Evolutionary conservation across 2,329 filamentous ascomycete species (phyloP), one percentile per base, ranked within the genome.

Genomic region (Cladosporium sphaerospermum): DNA sequence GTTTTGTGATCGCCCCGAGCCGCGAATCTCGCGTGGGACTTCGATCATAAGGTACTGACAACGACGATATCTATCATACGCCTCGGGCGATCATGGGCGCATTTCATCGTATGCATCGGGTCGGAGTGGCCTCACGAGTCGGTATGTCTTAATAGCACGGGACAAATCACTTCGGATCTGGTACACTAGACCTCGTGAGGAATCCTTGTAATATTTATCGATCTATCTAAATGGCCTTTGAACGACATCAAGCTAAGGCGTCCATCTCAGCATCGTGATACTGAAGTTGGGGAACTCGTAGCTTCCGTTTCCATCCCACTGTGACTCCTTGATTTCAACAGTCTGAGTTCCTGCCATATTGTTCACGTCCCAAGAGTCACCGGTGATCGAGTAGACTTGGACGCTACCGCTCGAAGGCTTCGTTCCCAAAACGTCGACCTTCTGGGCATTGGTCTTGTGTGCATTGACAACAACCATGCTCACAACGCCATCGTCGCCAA

Each of bases 381-480:
- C 85, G 1, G 78, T 78, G 11, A 91, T 81, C 0, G 76, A 82
- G 62, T 81, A 84, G 3, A 88, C 82, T 28, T 79, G 62, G 0
- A 87, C 79, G 1, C 37, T 41, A 16, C 54, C 56, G 2, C 31
- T 36, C 4, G 32, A 42, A 2, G 36, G 36, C 40, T 32, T 41
- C 3, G 23, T 37, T 31, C 44, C 45, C n/a, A 19, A 32, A n/a
- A 49, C 45, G 10, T 48, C 45, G 34, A 43, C 40, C 44, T 76
- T 69, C 1, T 69, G 71, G 0, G 73, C 74, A 4, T 61, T 74
- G 8, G 77, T 75, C 57, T 85, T 81, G 53, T 71, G 68, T 16
- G 89, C 78, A 65, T 93, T 93, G 13, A 89, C 85, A 1, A 91
- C 86, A 3, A 80, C 86, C 57, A 92, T 61, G 57, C 76, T 85